Evolutionary conservation across 1,284 basidiomycete species (phyloP).

Genomic region (Athelia sp.): DNA sequence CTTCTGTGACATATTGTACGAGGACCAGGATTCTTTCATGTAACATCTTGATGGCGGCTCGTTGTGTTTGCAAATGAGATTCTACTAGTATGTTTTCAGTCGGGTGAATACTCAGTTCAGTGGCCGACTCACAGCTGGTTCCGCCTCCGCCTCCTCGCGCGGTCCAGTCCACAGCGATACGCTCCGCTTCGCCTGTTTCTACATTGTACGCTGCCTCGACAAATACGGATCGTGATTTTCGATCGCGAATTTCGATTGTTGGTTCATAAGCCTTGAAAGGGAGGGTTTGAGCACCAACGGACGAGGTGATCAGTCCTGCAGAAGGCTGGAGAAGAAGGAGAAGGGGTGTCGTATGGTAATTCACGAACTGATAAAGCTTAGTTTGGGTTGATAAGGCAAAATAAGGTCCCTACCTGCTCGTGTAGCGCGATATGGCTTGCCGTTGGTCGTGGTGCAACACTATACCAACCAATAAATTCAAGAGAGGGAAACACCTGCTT

Average conservation of each 20-base stretch:
- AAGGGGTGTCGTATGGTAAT: slow-evolving; percentile 72
- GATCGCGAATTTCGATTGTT: slow-evolving; percentile 75
- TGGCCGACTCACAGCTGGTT: slow-evolving; percentile 61
- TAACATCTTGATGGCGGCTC: slow-evolving; percentile 94
- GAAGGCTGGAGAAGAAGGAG: slow-evolving; percentile 67
- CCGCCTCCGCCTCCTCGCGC: slow-evolving; percentile 85
- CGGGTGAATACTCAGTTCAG: neutral
- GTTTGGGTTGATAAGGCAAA: neutral
- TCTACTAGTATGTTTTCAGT: slow-evolving; percentile 54
- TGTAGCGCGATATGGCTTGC: slow-evolving; percentile 76
- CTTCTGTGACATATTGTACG: slow-evolving; percentile 75
- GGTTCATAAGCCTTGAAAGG: slow-evolving; percentile 90
- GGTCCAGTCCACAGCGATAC: slow-evolving; percentile 96
- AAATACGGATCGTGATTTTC: slow-evolving; percentile 74
- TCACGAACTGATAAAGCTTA: slow-evolving; percentile 48
- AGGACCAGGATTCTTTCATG: slow-evolving; percentile 85
- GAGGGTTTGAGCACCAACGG: slow-evolving; percentile 60
- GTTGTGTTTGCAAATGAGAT: slow-evolving; percentile 84
- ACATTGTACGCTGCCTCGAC: slow-evolving; percentile 80
- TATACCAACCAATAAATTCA: slow-evolving; percentile 97
- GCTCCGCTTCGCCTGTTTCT: slow-evolving; percentile 97
- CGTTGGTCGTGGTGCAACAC: slow-evolving; percentile 71
- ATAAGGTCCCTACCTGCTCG: slow-evolving; percentile 58
- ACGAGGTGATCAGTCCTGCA: slow-evolving; percentile 35
- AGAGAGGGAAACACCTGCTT: slow-evolving; percentile 97